These are phyloP conservation scores for Wickerhamomyces sp. DNA, from an alignment of 1,139 yeast genomes.

Conservation along the genomic window DNA sequence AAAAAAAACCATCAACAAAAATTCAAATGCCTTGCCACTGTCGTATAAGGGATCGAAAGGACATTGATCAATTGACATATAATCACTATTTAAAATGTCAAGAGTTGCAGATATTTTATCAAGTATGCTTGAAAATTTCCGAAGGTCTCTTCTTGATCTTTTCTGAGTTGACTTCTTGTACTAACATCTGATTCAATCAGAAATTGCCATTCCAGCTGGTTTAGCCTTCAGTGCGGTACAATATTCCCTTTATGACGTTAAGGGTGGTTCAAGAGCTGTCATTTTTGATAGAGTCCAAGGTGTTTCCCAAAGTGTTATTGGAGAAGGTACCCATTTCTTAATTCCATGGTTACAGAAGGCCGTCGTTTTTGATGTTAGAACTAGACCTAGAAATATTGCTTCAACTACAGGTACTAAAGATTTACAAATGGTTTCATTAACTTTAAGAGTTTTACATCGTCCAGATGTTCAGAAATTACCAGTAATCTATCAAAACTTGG, in stretches of 20 bases:
- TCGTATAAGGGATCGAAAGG: neutral
- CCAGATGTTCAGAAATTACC: constrained; percentile 87
- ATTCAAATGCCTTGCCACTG: constrained; percentile 8
- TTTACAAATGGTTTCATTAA: constrained; percentile 90
- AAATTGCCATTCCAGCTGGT: constrained; percentile 68
- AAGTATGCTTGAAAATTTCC: constrained; percentile 7
- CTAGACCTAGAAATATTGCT: constrained; percentile 87
- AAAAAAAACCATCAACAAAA: neutral
- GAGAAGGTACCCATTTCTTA: constrained; percentile 95
- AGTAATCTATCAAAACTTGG: constrained; percentile 81
- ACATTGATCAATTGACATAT: neutral
- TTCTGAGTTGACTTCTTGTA: neutral
- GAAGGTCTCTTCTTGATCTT: too few relatives aligned
- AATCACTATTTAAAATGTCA: constrained; percentile 22
- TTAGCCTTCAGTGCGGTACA: constrained; percentile 62
- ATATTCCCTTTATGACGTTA: constrained; percentile 82
- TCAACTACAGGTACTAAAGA: constrained; percentile 97
- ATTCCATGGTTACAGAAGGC: constrained; percentile 97
- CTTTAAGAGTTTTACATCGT: constrained; percentile 88
- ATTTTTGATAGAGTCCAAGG: constrained; percentile 90
- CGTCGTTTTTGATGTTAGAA: constrained; percentile 83
- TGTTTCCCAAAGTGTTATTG: constrained; percentile 79
- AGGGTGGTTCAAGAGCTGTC: constrained; percentile 94
- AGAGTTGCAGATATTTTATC: constrained; percentile 27
- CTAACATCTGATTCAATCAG: neutral